Evolutionary conservation across 192 early-diverging fungal species (phyloP).

Genomic region (Ambispora gerdemannii): DNA sequence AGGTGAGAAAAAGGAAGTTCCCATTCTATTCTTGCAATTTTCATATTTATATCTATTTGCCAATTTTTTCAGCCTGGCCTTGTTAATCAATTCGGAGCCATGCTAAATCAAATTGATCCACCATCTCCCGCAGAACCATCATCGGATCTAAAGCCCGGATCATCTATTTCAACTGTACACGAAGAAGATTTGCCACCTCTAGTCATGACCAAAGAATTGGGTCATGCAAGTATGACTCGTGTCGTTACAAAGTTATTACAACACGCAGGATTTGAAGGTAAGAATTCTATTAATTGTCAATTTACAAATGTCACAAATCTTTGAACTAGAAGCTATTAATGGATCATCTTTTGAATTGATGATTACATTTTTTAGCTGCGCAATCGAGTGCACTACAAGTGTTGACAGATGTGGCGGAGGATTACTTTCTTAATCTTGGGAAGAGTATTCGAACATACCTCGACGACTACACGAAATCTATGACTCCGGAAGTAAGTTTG

Average conservation of each 20-base stretch:
- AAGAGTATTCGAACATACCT: conserved; percentile 73
- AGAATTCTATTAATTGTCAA: background rate
- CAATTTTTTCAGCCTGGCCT: background rate
- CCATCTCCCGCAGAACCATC: no score
- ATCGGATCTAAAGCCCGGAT: no score
- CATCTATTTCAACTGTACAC: conserved; percentile 14
- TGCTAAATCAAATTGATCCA: background rate
- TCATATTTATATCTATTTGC: background rate
- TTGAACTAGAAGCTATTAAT: background rate
- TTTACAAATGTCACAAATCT: background rate
- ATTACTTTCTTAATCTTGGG: conserved; percentile 83
- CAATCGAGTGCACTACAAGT: conserved; percentile 45
- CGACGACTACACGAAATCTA: conserved; percentile 68
- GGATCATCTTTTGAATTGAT: background rate
- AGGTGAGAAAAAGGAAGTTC: background rate
- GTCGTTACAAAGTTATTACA: conserved; percentile 65
- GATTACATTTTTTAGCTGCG: background rate
- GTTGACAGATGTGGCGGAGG: conserved; percentile 72
- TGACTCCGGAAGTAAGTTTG: conserved; percentile 67
- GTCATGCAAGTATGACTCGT: conserved; percentile 60
- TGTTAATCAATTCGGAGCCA: background rate
- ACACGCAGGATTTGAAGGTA: conserved; percentile 89
- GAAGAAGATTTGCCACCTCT: conserved; percentile 46
- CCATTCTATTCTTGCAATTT: background rate
- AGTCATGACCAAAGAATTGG: conserved; percentile 52